Evolutionary conservation across 768 basidiomycete species (phyloP).

Genomic region (Serpula lacrymans): DNA sequence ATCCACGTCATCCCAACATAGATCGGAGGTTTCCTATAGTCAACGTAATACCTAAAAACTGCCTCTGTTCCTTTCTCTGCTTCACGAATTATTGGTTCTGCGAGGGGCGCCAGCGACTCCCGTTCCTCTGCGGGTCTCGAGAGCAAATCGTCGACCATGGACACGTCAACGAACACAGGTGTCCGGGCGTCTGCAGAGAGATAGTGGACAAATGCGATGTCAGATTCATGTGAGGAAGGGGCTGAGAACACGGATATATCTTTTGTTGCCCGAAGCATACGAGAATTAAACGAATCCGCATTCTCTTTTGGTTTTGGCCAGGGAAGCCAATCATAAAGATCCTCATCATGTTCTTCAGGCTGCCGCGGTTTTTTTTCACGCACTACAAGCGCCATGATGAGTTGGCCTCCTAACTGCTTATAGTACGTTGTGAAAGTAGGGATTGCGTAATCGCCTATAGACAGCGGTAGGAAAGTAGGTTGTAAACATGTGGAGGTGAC

Average conservation of each 20-base stretch:
- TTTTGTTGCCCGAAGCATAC: too few relatives aligned
- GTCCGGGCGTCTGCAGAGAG: conserved; percentile 14
- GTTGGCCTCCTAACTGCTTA: neutral
- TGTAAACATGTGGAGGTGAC: neutral
- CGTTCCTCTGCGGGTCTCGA: conserved; percentile 6
- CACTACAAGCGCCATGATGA: neutral
- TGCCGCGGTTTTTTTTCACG: neutral
- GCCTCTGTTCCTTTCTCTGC: conserved; percentile 13
- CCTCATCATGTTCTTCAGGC: neutral
- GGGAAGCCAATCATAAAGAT: conserved; percentile 16
- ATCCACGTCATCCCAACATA: conserved; percentile 20
- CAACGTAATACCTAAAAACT: conserved; percentile 9
- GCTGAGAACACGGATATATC: neutral
- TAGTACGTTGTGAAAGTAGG: neutral
- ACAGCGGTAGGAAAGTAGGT: conserved; percentile 1
- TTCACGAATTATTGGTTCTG: conserved; percentile 5
- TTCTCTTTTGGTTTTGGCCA: conserved; percentile 2
- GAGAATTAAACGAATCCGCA: too few relatives aligned
- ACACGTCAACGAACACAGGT: conserved; percentile 14
- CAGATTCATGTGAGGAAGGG: neutral
- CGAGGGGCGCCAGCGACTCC: conserved; percentile 5
- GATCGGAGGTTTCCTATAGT: neutral
- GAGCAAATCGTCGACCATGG: conserved; percentile 1
- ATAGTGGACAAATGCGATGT: conserved; percentile 12
- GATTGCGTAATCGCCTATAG: neutral